These are phyloP conservation scores for Melaleuca alternifolia DNA, from an alignment of 345 rosid genomes.

Conservation along the genomic window DNA sequence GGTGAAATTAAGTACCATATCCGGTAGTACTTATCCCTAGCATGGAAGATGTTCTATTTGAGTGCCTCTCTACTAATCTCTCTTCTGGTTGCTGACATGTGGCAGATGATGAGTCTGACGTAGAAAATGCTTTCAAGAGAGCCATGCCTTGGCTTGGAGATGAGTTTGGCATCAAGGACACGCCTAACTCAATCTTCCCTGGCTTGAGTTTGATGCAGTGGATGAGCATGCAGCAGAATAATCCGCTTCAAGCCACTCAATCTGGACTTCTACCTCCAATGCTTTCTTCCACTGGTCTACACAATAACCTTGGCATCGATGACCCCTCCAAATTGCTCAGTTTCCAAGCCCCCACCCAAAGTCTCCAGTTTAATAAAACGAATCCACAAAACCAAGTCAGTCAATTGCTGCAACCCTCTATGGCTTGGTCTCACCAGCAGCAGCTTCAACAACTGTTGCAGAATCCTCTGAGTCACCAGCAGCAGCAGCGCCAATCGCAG, in stretches of 20 bases:
- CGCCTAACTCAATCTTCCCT: conserved; percentile 67
- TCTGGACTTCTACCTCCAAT: conserved; percentile 50
- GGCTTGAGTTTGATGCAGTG: conserved; percentile 91
- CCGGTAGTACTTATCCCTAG: background rate
- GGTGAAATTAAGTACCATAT: background rate
- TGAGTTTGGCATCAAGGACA: conserved; percentile 80
- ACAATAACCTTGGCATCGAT: conserved; percentile 43
- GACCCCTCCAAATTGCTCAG: conserved; percentile 78
- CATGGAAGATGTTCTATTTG: background rate
- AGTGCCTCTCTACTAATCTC: background rate
- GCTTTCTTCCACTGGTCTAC: conserved; percentile 49
- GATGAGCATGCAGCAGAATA: conserved; percentile 98
- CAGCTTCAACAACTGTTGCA: conserved; percentile 33
- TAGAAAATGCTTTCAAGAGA: conserved; percentile 82
- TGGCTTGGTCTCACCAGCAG: conserved; percentile 66
- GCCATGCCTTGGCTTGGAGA: conserved; percentile 98
- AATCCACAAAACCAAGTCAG: conserved; percentile 41
- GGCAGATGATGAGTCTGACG: conserved; percentile 80
- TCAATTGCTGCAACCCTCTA: conserved; percentile 48
- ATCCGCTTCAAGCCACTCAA: conserved; percentile 58
- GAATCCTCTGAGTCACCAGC: conserved; percentile 15
- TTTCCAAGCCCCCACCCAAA: conserved; percentile 61
- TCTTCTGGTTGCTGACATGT: conserved; percentile 7
- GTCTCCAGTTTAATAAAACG: conserved; percentile 56
- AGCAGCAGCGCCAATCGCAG: conserved; percentile 18